Evolutionary conservation across 2,329 filamentous ascomycete genomes (phyloP).

Genomic region (Hawksworthiomyces lignivorus): DNA sequence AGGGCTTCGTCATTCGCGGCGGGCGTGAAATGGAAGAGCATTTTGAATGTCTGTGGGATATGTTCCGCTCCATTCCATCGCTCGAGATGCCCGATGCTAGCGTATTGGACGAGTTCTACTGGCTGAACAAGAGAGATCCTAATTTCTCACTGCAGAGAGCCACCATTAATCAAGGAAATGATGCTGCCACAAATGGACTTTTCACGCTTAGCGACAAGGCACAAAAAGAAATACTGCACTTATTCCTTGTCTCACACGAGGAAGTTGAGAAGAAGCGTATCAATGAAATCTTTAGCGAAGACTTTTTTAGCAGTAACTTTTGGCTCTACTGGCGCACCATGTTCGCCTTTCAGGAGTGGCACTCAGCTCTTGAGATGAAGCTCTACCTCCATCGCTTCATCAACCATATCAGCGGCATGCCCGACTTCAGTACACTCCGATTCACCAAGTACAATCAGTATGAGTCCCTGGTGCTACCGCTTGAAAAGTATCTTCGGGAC

Average conservation of each 20-base stretch:
- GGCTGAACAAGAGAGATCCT: constrained; percentile 22
- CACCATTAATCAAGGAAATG: constrained; percentile 21
- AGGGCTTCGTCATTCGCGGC: constrained; percentile 28
- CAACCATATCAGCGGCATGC: constrained; percentile 21
- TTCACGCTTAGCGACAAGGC: constrained; percentile 22
- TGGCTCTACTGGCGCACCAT: constrained; percentile 30
- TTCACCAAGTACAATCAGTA: constrained; percentile 28
- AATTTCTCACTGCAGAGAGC: constrained; percentile 21
- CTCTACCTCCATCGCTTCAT: constrained; percentile 27
- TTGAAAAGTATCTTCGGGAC: constrained; percentile 22
- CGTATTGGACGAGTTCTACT: constrained; percentile 25
- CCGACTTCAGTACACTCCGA: constrained; percentile 24
- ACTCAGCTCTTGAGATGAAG: constrained; percentile 28
- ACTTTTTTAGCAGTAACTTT: constrained; percentile 29
- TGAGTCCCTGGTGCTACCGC: constrained; percentile 26
- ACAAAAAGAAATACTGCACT: constrained; percentile 24
- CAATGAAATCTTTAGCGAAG: constrained; percentile 20
- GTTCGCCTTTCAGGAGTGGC: constrained; percentile 28
- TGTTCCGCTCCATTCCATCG: constrained; percentile 23
- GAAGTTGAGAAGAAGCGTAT: constrained; percentile 22
- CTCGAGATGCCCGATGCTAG: constrained; percentile 20
- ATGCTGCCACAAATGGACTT: constrained; percentile 18
- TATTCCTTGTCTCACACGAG: constrained; percentile 22
- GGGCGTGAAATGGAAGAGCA: constrained; percentile 27
- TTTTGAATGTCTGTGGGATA: constrained; percentile 24